These are phyloP conservation scores for Aspergillus avenaceus DNA, from an alignment of 495 filamentous ascomycete species.

Conservation along the genomic window DNA sequence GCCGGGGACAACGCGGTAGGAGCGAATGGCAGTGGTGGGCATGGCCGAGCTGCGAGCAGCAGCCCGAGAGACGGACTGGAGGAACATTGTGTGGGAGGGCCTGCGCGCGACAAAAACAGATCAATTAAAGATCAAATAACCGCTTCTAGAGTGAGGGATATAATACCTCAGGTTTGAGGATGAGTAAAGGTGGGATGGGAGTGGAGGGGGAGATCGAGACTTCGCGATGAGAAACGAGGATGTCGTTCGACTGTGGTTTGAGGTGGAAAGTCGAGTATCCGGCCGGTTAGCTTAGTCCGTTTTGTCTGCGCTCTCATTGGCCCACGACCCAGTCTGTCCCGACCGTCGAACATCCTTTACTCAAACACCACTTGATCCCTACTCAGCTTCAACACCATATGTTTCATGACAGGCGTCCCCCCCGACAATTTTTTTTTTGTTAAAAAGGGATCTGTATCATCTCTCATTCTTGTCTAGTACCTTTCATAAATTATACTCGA, in stretches of 20 bases:
- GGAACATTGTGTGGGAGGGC: constrained; percentile 45
- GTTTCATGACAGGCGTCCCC: no score
- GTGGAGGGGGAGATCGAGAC: constrained; percentile 31
- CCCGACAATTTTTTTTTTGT: not conserved
- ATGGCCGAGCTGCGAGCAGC: constrained; percentile 42
- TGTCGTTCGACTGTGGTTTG: constrained; percentile 40
- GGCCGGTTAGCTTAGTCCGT: constrained; percentile 33
- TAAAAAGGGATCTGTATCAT: no score
- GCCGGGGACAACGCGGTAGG: constrained; percentile 23
- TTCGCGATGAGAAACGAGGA: constrained; percentile 33
- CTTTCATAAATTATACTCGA: not conserved
- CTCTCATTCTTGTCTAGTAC: no score
- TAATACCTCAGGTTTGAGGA: constrained; percentile 18
- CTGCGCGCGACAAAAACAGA: constrained; percentile 27
- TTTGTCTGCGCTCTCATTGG: constrained; percentile 39
- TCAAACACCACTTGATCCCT: not conserved
- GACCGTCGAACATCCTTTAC: not conserved
- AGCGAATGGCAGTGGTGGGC: constrained; percentile 33
- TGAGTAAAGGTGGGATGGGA: constrained; percentile 20
- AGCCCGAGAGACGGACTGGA: constrained; percentile 43
- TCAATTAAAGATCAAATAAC: constrained; percentile 25
- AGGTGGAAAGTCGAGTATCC: constrained; percentile 44
- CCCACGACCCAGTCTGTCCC: constrained; percentile 10
- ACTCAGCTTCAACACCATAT: not conserved
- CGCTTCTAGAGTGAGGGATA: constrained; percentile 20